These are phyloP conservation scores for Podospora fimiseda DNA, from an alignment of 495 filamentous ascomycete species.

Conservation along the genomic window DNA sequence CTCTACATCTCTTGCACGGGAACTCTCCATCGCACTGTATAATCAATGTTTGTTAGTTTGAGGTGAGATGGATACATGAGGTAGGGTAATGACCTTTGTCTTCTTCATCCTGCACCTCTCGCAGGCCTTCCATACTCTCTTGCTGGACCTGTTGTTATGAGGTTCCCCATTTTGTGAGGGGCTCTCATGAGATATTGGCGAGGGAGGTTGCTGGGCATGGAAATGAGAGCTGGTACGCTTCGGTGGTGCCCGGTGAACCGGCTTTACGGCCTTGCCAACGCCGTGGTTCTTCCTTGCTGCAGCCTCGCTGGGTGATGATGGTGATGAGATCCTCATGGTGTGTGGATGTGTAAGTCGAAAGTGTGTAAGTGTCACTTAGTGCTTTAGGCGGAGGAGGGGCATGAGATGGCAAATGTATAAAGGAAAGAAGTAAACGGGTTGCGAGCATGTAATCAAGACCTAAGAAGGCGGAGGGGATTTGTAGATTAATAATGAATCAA, in stretches of 20 bases:
- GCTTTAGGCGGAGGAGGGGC: slow-evolving; percentile 11
- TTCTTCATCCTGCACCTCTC: slow-evolving; percentile 68
- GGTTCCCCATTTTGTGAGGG: slow-evolving; percentile 24
- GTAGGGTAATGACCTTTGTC: slow-evolving; percentile 46
- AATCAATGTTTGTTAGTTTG: slow-evolving; percentile 10
- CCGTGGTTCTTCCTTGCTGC: slow-evolving; percentile 26
- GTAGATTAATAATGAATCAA: slow-evolving; percentile 3
- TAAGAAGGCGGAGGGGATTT: neutral
- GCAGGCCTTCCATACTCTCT: slow-evolving; percentile 65
- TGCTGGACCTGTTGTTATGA: slow-evolving; percentile 51
- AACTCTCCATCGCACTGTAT: slow-evolving; percentile 58
- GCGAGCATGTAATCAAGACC: too few relatives aligned
- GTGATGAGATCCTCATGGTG: slow-evolving; percentile 39
- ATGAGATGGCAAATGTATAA: slow-evolving; percentile 1
- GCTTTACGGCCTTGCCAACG: slow-evolving; percentile 26
- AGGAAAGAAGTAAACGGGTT: too few relatives aligned
- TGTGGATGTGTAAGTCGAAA: neutral
- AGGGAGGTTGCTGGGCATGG: slow-evolving; percentile 25
- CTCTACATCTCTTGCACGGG: slow-evolving; percentile 62
- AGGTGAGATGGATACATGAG: neutral
- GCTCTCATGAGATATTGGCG: slow-evolving; percentile 22
- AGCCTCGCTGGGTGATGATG: slow-evolving; percentile 43
- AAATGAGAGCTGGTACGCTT: slow-evolving; percentile 27
- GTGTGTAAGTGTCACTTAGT: neutral
- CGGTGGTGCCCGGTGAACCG: slow-evolving; percentile 20